Evolutionary conservation across 2,329 filamentous ascomycete species (phyloP), one percentile per base, ranked within the genome.

Genomic region (Aquanectria penicillioides): DNA sequence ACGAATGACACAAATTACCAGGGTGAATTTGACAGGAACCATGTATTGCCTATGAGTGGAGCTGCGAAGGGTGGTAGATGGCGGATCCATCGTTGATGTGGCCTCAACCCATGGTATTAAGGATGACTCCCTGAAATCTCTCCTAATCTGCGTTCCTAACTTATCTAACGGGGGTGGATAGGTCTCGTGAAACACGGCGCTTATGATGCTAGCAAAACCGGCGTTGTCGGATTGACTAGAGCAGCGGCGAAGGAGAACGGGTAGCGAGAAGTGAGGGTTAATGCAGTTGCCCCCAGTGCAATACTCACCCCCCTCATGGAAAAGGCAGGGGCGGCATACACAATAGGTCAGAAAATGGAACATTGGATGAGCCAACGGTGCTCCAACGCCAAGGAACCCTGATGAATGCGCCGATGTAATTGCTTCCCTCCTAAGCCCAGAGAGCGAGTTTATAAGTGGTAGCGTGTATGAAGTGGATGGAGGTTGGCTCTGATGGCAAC

Each of bases 21-120:
- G 72, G 6, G 74, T 83, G 38, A 84, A 84, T 57, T 67, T 83
- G 50, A 83, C 80, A 8, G 82, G 81, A n/a, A 78, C 75, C 34
- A 83, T 83, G 80, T 80, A 82, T 67, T 83, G 80, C 59, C 62
- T 83, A 61, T 75, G 81, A 33, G 80, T 79, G 26, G 72, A 81
- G 71, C 73, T 83, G 74, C 76, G 18, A 70, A 78, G 63, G 36
- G 68, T 74, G 44, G 64, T 54, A 23, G 63, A 74, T 29, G 79
- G 81, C 2, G 84, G 84, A 7, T 85, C 84, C 58, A 86, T 89
- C 66, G 86, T 89, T 51, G 88, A 86, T 67, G 77, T 83, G 23
- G 77, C 81, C 22, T 85, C 81, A 38, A 81, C 76, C 50, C 72
- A 75, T 49, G 72, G 73, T 25, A 66, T 83, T 28, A 80, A 83